These are phyloP conservation scores for Aquilaria sinensis DNA, from an alignment of 345 rosid species.

Conservation along the genomic window DNA sequence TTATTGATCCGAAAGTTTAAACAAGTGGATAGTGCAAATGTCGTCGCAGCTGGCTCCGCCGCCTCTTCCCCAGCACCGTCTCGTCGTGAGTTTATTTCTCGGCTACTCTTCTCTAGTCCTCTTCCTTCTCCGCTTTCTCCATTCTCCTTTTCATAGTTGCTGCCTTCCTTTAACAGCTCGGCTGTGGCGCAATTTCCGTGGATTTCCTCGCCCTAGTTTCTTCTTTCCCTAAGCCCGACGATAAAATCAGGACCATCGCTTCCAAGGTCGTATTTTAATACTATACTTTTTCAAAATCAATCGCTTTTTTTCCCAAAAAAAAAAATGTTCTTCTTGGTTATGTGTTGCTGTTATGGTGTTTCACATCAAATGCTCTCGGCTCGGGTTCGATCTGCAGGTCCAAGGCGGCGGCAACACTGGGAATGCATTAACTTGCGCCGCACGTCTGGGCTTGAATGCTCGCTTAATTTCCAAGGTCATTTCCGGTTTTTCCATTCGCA, in stretches of 20 bases:
- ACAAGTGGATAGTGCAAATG: no score
- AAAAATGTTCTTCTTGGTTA: background rate
- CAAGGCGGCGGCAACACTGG: conserved; percentile 3
- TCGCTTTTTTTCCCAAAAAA: background rate
- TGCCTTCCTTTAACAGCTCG: background rate
- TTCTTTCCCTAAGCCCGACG: conserved; percentile 3
- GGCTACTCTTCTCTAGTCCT: no score
- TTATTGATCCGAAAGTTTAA: no score
- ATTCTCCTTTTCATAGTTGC: no score
- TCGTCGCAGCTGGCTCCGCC: no score
- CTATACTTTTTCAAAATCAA: background rate
- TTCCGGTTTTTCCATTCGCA: no score
- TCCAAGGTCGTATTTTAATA: background rate
- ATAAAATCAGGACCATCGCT: background rate
- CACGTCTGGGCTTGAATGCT: conserved; percentile 36
- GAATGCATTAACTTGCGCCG: conserved; percentile 34
- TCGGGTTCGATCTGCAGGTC: background rate
- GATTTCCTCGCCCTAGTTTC: background rate
- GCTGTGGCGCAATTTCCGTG: background rate
- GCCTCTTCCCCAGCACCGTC: no score
- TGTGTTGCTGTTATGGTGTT: background rate
- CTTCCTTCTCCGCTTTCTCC: no score
- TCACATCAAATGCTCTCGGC: background rate
- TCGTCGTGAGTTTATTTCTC: no score
- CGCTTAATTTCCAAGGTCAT: conserved; percentile 37